These are phyloP conservation scores for Thelonectria rubi DNA, from an alignment of 2,329 filamentous ascomycete genomes.

Conservation along the genomic window DNA sequence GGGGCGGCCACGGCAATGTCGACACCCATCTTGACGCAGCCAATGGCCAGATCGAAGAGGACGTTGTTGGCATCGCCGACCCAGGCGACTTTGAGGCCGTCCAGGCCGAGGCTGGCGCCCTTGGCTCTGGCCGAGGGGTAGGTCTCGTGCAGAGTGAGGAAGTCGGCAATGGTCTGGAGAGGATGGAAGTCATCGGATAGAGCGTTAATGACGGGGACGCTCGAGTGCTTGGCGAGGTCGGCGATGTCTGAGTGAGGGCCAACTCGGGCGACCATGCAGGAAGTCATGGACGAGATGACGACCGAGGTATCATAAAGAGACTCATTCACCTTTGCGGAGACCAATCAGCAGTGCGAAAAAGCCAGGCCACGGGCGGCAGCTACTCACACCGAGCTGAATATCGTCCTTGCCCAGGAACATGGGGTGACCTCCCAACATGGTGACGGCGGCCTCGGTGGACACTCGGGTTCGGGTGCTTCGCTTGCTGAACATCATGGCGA, in stretches of 20 bases:
- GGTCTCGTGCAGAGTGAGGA: constrained; percentile 85
- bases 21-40: constrained; percentile 85
- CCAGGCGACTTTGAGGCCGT: constrained; percentile 93
- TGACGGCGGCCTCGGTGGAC: constrained; percentile 89
- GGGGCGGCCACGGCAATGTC: constrained; percentile 89
- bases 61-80: constrained; percentile 98
- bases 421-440: constrained; percentile 87
- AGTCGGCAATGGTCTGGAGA: constrained; percentile 93
- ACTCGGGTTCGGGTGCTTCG: constrained; percentile 92
- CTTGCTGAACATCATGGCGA: constrained; percentile 98
- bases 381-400: constrained; percentile 85
- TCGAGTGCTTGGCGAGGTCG: constrained; percentile 74
- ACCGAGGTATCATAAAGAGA: constrained; percentile 90
- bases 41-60: constrained; percentile 91
- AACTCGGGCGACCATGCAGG: constrained; percentile 82
- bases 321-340: constrained; percentile 76
- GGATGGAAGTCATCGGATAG: constrained; percentile 93
- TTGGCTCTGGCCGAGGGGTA: constrained; percentile 62
- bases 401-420: constrained; percentile 98
- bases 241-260: constrained; percentile 79
- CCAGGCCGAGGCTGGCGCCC: constrained; percentile 67
- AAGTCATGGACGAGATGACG: constrained; percentile 94
- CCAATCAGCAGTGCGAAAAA: constrained; percentile 8
- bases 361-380: background rate
- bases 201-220: constrained; percentile 85